Evolutionary conservation across 208 protist species (phyloP), one percentile per base, ranked within the genome.

Genomic region (Leptomonas seymouri): DNA sequence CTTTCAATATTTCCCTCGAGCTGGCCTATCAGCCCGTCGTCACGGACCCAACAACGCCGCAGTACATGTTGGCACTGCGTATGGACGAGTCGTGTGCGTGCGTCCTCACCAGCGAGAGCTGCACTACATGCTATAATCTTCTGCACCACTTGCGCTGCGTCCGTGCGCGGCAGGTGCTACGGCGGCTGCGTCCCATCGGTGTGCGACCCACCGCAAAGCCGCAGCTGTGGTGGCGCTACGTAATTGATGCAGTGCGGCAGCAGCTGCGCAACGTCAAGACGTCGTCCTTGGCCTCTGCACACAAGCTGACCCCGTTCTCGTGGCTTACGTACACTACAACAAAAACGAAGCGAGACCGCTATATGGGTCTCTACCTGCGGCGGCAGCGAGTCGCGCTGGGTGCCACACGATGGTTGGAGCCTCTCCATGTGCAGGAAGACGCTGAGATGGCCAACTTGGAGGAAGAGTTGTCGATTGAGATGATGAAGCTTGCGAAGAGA

Each of bases 181-280:
- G 78, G 23, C 86, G 64, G 4, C 59, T 89, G 39, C 78, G 79
- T 7, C 78, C 76, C 0, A 31, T 75, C 7, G 65, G 67, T n/a
- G 30, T 25, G 36, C 69, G 80, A 18, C 77, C 82, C 5, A 81
- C 48, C 15, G 60, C 54, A 12, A 48, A 81, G 67, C 80, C 89
- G 39, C 80, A 64, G 18, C 72, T 56, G 23, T 94, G 89, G 87
- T 91, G 86, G 85, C 56, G 56, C 15, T 94, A 91, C 78, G 83
- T 84, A 0, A 77, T 89, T 18, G 62, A 86, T 30, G 72, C 75
- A 0, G 83, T 86, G 3, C 51, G 69, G 18, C 58, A 89, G 57
- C 65, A 75, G 28, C 39, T 90, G 21, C 79, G 76, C 3, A 55
- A 65, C 12, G 20, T 41, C 8, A 74, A 71, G 4, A 51, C 67